Conservation (phyloP, 495 filamentous ascomycete species). For the Penicillium simplicissimum region DNA sequence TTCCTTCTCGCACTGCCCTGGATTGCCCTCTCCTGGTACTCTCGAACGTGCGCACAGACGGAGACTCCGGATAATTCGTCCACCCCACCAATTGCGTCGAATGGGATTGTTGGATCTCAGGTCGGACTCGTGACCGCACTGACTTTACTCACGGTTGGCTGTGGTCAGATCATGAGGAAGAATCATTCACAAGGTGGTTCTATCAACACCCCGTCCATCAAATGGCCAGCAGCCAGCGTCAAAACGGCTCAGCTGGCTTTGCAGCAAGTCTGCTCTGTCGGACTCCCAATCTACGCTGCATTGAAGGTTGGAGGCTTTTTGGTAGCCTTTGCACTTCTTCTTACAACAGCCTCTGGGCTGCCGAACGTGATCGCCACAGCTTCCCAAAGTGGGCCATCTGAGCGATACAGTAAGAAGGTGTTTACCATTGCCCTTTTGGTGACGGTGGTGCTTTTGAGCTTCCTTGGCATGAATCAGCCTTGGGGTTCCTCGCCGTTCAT, state of each 20-base stretch:
- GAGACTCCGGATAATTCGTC: conserved; percentile 3
- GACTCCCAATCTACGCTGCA: conserved; percentile 57
- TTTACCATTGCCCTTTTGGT: conserved; percentile 32
- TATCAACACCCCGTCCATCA: conserved; percentile 6
- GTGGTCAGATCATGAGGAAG: conserved; percentile 23
- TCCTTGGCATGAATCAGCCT: conserved; percentile 35
- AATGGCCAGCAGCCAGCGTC: conserved; percentile 22
- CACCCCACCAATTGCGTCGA: not conserved
- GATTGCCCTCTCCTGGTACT: conserved; percentile 46
- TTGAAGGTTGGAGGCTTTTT: conserved; percentile 57
- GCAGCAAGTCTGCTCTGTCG: conserved; percentile 37
- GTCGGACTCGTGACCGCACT: conserved; percentile 27
- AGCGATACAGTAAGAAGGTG: conserved; percentile 33
- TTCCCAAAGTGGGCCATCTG: conserved; percentile 13
- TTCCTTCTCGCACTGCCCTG: conserved; percentile 40
- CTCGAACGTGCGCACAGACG: conserved; percentile 28
- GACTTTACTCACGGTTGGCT: conserved; percentile 35
- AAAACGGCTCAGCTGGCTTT: conserved; percentile 22
- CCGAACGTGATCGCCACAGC: conserved; percentile 27
- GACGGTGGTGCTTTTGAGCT: conserved; percentile 30
- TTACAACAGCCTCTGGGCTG: conserved; percentile 45
- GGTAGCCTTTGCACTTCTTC: conserved; percentile 51
- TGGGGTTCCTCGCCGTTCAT: conserved; percentile 37
- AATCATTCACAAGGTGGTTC: conserved; percentile 12
- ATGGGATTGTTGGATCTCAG: conserved; percentile 20